Base-by-base conservation (phyloP, 164 flowering plant species). In the Houttuynia cordata region DNA sequence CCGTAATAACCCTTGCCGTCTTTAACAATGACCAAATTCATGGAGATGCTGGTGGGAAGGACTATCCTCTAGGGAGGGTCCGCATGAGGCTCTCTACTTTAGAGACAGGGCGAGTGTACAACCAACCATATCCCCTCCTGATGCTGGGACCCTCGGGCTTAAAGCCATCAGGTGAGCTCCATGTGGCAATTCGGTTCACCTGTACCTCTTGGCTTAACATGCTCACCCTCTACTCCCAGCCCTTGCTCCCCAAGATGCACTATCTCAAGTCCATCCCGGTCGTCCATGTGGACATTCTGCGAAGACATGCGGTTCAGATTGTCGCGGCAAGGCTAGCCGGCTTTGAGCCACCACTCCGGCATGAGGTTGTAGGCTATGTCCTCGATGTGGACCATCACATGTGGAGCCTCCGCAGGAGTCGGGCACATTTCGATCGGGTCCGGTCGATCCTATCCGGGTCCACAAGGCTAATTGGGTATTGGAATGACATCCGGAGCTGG, bases 211-310 rank as follows among this genome's bases (percentile, higher is more conserved):
- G 87, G 85, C 76, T 79, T 51, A 84, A 87, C 72, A 87, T 90
- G 97, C 68, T 90, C 64, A 68, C 76, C 1, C 80, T 79, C 40
- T 90, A 90, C 58, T 71, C 83, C 21, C 70, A 55, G 62, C 95
- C 95, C 1, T 62, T 90, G 72, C 87, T 87, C n/a, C 97, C 97
- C 0, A 87, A 80, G 59, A 85, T 90, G 95, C 97, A 90, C 60
- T 90, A 90, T 57, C 51, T 75, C 15, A 79, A 81, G 10, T 88
- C 97, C 17, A 82, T 90, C 50, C 57, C 88, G 0, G 81, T 87
- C 7, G 52, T 66, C 50, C 77, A 82, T 30, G 69, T 81, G 17
- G 87, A 87, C 51, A 56, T 63, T 75, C 80, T 87, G 8, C 77
- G 97, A 21, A 79, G 73, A 71, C 85, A 84, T 40, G 97, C 97